phyloP scores from a whole-genome alignment of 768 basidiomycete species.

The Hygrophorus pudorinus region DNA sequence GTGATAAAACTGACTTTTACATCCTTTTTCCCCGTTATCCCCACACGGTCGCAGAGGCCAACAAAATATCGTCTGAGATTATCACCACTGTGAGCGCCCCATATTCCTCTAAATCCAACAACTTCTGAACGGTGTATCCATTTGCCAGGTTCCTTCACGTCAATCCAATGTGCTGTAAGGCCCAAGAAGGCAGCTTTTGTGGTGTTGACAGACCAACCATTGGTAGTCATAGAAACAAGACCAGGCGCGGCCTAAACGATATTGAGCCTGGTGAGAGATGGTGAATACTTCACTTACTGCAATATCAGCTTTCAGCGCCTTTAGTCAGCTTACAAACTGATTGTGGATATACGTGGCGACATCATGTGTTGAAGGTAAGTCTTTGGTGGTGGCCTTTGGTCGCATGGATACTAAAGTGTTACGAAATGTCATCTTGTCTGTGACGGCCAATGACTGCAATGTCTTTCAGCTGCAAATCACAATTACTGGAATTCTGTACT shows the following conservation, averaged over 20 bases:
- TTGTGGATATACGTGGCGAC: constrained; percentile 12
- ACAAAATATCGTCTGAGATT: constrained; percentile 20
- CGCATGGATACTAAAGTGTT: constrained; percentile 13
- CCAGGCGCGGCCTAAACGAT: constrained; percentile 8
- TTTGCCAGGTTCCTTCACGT: constrained; percentile 8
- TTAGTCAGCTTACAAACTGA: constrained; percentile 6
- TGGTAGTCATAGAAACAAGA: constrained; percentile 7
- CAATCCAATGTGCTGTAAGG: constrained; percentile 15
- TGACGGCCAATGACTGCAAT: constrained; percentile 9
- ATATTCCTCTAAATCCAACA: constrained; percentile 14
- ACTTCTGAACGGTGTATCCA: constrained; percentile 17
- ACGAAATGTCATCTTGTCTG: constrained; percentile 9
- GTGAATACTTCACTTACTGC: constrained; percentile 6
- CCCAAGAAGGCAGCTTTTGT: constrained; percentile 17
- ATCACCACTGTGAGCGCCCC: constrained; percentile 15
- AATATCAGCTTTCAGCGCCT: constrained; percentile 3
- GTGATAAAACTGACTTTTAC: constrained; percentile 17
- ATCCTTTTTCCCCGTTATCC: constrained; percentile 11
- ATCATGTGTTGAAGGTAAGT: constrained; percentile 11
- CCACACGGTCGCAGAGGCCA: constrained; percentile 14
- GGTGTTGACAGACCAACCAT: constrained; percentile 13
- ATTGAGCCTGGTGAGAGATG: neutral
- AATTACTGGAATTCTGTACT: neutral
- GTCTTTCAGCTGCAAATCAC: neutral
- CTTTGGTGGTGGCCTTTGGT: constrained; percentile 7